These are phyloP conservation scores for Fusarium mangiferae DNA, from an alignment of 2,329 filamentous ascomycete species.

Conservation along the genomic window DNA sequence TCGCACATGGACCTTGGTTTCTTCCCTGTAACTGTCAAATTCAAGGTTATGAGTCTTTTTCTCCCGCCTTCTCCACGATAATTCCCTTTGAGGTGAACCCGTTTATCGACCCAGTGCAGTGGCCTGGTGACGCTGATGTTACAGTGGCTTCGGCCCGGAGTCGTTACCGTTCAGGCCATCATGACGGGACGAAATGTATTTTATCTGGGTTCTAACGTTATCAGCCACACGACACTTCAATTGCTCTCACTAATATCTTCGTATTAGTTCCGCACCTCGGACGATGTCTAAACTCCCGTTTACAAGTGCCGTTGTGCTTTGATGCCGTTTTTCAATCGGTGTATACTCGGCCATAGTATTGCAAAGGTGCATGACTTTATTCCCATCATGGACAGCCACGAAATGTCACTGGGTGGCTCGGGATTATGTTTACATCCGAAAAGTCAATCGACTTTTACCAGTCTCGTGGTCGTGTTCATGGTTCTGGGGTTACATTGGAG, in stretches of 20 bases:
- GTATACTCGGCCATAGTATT: neutral
- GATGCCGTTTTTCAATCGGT: neutral
- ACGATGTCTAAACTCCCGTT: neutral
- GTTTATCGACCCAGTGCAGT: conserved; percentile 20
- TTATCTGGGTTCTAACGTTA: neutral
- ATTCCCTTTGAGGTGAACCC: neutral
- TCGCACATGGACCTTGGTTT: neutral
- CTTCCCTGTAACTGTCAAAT: conserved; percentile 1
- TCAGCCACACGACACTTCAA: neutral
- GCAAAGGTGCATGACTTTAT: neutral
- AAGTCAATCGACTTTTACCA: neutral
- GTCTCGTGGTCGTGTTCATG: conserved; percentile 8
- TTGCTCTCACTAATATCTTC: neutral
- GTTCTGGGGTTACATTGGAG: conserved; percentile 9
- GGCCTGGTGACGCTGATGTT: conserved; percentile 21
- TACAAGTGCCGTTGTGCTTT: conserved; percentile 1
- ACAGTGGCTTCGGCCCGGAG: conserved; percentile 3
- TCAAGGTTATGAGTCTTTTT: neutral
- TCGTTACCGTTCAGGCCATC: neutral
- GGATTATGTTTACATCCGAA: conserved; percentile 10
- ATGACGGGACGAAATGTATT: neutral
- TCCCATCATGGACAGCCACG: neutral
- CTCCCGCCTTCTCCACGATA: neutral
- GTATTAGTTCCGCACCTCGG: neutral
- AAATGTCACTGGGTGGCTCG: neutral